Base-by-base conservation (phyloP, 768 basidiomycete genomes). In the Cubamyces lactineus region DNA sequence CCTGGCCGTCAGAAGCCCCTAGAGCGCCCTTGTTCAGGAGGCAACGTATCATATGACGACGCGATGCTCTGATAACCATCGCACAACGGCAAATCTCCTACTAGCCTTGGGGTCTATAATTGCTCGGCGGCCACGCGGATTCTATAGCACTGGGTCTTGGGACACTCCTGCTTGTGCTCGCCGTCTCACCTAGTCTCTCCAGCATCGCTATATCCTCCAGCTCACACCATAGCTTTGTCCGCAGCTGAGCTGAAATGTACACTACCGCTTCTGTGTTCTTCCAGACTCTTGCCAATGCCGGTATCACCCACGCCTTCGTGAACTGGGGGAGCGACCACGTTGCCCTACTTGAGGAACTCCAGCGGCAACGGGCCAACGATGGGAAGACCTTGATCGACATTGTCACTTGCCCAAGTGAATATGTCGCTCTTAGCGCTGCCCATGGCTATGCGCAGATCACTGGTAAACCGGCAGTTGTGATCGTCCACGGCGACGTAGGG, bases 271-370 rank as follows among this genome's bases (percentile, higher is more conserved):
- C 86, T 23, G 72, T 88, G 23, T 84, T 91, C 67, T 76, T 91
- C 12, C 75, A 82, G 43, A 74, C 85, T 0, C 79, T 89, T 19
- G 71, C 73, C 16, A 72, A 82, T 53, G 83, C 82, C 1, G 86
- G 86, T 2, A 83, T 90, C 39, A 87, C 85, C 0, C 85, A 88
- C 69, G 82, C 81, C 9, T 88, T 89, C 67, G 87, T 85, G 17
- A 90, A 90, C 75, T 89, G 89, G 85, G 89, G 89, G 1, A 87
- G 86, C 0, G 89, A 91, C 66, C 89, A 91, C 66, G 86, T 88
- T 0, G 88, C 84, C 0, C 71, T 91, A 15, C 78, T 91, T 24
- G 89, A 90, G 66, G 89, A 89, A 30, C 78, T 91, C 11, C 81
- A 82, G 57, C 76, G 85, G 19, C 85, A 88, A 62, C 78, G 84